Evolutionary conservation across 2,329 filamentous ascomycete species (phyloP).

Genomic region (Seiridium unicorne): DNA sequence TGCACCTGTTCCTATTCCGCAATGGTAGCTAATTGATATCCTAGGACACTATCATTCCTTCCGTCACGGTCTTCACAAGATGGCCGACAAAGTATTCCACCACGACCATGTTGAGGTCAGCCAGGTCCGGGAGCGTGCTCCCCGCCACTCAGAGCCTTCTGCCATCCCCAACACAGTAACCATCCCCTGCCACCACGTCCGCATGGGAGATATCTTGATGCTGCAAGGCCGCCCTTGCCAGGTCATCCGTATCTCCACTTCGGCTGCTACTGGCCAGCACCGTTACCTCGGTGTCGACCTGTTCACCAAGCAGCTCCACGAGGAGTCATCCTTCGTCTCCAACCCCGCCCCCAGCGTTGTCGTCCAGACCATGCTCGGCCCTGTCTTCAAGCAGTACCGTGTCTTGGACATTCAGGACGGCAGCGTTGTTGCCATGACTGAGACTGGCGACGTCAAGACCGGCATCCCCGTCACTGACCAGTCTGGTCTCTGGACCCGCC

Average conservation of each 20-base stretch:
- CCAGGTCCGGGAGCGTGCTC: neutral
- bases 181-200: constrained; percentile 99
- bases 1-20: constrained; percentile 8
- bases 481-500: constrained; percentile 80
- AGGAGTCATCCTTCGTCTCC: constrained; percentile 97
- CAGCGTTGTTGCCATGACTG: constrained; percentile 90
- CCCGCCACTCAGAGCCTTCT: neutral
- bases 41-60: constrained; percentile 59
- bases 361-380: constrained; percentile 99
- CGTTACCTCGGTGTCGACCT: constrained; percentile 99
- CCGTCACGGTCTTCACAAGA: constrained; percentile 55
- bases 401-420: constrained; percentile 94
- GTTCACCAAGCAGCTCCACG: constrained; percentile 99
- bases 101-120: constrained; percentile 33
- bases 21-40: constrained; percentile 10
- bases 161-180: constrained; percentile 78
- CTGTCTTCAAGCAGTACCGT: constrained; percentile 99
- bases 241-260: constrained; percentile 99
- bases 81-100: constrained; percentile 54
- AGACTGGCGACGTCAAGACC: constrained; percentile 98
- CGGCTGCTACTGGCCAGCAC: constrained; percentile 96
- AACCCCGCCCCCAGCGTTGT: constrained; percentile 95
- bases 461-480: constrained; percentile 90
- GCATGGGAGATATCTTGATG: constrained; percentile 97
- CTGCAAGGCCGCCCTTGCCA: constrained; percentile 99